These are phyloP conservation scores for Trapa bicornis DNA, from an alignment of 345 rosid genomes.

Conservation along the genomic window DNA sequence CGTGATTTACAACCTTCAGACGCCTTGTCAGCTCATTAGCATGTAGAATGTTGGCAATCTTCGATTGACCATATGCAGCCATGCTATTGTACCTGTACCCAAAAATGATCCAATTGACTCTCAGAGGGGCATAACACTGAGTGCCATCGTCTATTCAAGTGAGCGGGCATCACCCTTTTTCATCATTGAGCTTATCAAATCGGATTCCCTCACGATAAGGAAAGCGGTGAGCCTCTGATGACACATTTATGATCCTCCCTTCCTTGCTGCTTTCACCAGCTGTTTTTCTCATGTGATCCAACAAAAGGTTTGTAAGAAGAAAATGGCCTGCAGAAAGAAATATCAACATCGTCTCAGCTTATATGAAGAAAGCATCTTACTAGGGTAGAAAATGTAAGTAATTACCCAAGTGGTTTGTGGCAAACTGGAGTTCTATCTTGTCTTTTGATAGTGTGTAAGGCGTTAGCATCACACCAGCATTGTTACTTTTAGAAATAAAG, in stretches of 20 bases:
- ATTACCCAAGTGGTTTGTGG: conserved; percentile 43
- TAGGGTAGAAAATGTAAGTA: neutral
- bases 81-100: conserved; percentile 33
- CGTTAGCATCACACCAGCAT: conserved; percentile 36
- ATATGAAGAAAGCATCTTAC: neutral
- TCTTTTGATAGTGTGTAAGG: conserved; percentile 40
- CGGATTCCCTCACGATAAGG: conserved; percentile 50
- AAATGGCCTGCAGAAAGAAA: conserved; percentile 50
- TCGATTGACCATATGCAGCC: conserved; percentile 63
- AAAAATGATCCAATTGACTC: conserved; percentile 1
- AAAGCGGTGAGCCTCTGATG: conserved; percentile 50
- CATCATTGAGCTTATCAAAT: conserved; percentile 48
- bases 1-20: conserved; percentile 39
- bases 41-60: conserved; percentile 70
- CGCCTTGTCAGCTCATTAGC: conserved; percentile 66
- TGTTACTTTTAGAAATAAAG: conserved; percentile 24
- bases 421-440: conserved; percentile 38
- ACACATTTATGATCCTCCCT: conserved; percentile 60
- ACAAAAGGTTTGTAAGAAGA: conserved; percentile 49
- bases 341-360: neutral
- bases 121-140: neutral
- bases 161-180: conserved; percentile 27
- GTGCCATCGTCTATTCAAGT: neutral
- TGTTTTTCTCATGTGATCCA: conserved; percentile 67
- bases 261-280: conserved; percentile 40